Evolutionary conservation across 331 rosid species (phyloP).

Genomic region (Pyrus hybrid): DNA sequence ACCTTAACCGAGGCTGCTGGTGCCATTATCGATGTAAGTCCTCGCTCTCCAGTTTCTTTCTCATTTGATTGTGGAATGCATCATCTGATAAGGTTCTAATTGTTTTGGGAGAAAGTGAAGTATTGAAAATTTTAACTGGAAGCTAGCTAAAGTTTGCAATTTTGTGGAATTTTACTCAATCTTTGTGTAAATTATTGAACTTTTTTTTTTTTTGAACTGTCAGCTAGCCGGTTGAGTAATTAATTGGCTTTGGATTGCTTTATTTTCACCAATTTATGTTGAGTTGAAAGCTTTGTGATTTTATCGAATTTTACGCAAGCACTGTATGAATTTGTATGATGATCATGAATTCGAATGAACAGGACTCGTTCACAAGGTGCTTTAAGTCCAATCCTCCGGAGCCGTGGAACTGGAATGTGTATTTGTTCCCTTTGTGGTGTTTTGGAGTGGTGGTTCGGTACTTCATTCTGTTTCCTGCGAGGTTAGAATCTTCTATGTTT

Average conservation of each 20-base stretch:
- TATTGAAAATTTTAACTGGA: background rate
- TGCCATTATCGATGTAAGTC: conserved; percentile 86
- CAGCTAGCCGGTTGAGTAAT: background rate
- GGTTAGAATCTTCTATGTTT: conserved; percentile 38
- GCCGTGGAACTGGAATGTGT: conserved; percentile 95
- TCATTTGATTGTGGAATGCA: background rate
- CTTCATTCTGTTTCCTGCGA: conserved; percentile 66
- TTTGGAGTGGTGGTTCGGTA: conserved; percentile 78
- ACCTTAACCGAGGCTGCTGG: conserved; percentile 91
- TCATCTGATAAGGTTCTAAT: background rate
- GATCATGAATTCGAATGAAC: background rate
- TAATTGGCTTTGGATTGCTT: background rate
- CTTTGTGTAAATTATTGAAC: background rate
- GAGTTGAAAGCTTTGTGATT: background rate
- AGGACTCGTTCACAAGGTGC: conserved; percentile 94
- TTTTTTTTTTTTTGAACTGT: background rate
- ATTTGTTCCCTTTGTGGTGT: conserved; percentile 95
- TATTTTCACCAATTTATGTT: background rate
- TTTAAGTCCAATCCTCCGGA: conserved; percentile 95
- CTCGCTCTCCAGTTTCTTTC: background rate
- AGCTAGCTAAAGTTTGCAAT: background rate
- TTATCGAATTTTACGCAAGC: background rate
- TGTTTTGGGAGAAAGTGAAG: background rate
- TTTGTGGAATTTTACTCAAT: too few relatives aligned
- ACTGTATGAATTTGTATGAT: background rate